Evolutionary conservation across 345 rosid genomes (phyloP).

Genomic region (Syzygium aromaticum): DNA sequence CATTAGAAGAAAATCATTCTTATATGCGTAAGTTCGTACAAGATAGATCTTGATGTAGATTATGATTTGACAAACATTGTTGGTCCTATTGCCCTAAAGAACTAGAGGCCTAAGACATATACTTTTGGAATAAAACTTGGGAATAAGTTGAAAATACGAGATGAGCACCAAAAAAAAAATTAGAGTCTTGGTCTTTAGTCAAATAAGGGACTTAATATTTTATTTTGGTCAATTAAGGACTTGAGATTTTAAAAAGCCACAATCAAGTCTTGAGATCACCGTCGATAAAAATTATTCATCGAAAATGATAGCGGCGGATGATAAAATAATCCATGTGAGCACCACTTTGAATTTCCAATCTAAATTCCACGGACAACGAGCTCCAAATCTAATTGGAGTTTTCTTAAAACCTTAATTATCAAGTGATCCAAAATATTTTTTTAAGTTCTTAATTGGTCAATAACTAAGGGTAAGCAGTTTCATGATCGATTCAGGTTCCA

Average conservation of each 20-base stretch:
- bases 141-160: neutral
- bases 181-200: neutral
- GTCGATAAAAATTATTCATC: too few species aligned
- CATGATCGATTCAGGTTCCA: too few species aligned
- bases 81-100: neutral
- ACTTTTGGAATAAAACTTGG: neutral
- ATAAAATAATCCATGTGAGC: neutral
- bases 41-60: neutral
- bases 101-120: neutral
- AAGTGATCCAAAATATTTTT: too few species aligned
- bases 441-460: neutral
- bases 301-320: neutral
- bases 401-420: neutral
- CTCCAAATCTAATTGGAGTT: neutral
- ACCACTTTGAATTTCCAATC: neutral
- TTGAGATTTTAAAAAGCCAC: neutral
- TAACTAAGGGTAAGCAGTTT: neutral
- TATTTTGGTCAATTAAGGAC: neutral
- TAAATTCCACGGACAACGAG: rapidly evolving
- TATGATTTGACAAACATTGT: neutral
- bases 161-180: neutral
- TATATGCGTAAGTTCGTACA: too few species aligned
- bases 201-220: neutral
- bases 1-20: neutral
- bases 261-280: neutral